Conservation (phyloP, 192 early-diverging fungal species). For the Coemansia sp. region DNA sequence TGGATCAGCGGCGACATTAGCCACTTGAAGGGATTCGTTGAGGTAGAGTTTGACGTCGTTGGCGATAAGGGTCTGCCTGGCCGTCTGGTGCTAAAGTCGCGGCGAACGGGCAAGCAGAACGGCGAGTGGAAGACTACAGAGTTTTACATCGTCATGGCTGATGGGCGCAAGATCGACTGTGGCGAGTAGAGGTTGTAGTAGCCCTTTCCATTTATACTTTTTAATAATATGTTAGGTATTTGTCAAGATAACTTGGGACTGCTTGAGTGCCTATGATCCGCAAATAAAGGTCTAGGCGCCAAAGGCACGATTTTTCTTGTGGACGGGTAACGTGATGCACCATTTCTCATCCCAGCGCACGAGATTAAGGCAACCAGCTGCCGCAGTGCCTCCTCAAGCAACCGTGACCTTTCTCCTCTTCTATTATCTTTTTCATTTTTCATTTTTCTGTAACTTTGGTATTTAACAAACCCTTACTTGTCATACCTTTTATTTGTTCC, state of each 20-base stretch:
- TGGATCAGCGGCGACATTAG: constrained; percentile 58
- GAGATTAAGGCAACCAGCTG: background rate
- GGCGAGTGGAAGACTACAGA: constrained; percentile 54
- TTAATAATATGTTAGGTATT: background rate
- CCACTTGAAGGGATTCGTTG: constrained; percentile 55
- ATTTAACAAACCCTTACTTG: background rate
- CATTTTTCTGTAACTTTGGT: background rate
- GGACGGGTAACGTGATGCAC: constrained; percentile 1
- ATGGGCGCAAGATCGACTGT: constrained; percentile 49
- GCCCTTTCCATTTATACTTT: background rate
- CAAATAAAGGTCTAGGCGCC: background rate
- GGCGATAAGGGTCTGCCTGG: constrained; percentile 46
- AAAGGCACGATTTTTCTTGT: background rate
- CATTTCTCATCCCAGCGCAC: background rate
- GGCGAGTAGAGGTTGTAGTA: constrained; percentile 8
- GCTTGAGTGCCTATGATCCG: background rate
- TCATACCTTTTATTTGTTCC: background rate
- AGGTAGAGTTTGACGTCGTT: constrained; percentile 49
- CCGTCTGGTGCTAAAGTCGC: constrained; percentile 46
- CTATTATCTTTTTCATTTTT: background rate
- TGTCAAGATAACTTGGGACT: background rate
- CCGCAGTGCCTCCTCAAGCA: background rate
- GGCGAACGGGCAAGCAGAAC: constrained; percentile 51
- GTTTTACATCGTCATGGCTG: constrained; percentile 41
- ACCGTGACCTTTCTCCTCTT: background rate